Evolutionary conservation across 306 rosid genomes (phyloP), one percentile per base, ranked within the genome.

Genomic region (Fragaria vesca): DNA sequence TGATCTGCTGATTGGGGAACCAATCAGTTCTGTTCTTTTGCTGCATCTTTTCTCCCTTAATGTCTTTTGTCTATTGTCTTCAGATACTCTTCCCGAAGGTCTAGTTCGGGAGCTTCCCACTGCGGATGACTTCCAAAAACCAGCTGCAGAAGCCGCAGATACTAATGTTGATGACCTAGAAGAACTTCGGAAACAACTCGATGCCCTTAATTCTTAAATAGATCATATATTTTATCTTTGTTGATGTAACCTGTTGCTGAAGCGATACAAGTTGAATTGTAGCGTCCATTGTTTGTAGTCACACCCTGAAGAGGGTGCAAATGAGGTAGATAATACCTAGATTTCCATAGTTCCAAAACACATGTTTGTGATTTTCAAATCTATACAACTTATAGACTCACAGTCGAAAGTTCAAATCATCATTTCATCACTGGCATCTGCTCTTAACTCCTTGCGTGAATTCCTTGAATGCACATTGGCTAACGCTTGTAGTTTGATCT

Each of bases 41-140:
- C 62, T 55, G 48, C 43, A 73, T 57, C 34, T 42, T 62, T 61
- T 79, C 68, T 16, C 42, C 69, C 65, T 2, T 5, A 34, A 26
- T 21, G 52, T 17, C 34, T 43, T 71, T 81, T 79, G 74, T 17
- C 32, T 57, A 12, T 13, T 28, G 38, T 80, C 76, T 66, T 1
- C 88, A 95, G 98, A 85, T 85, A 80, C 76, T 73, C 90, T 95
- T 36, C 99, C 99, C 1, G 96, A 91, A 78, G 98, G 97, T 82
- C 98, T 95, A 75, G 85, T 88, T 66, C 95, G 83, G n/a, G 99
- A 93, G 83, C 96, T 95, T 71, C 99, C 98, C 66, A 85, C 55
- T 78, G 96, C 99, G 2, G 98, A 93, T 48, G 91, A 86, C 78
- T 80, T 76, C 66, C 83, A 75, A 18, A 81, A 86, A 45, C 68